phyloP scores from a whole-genome alignment of 2,329 filamentous ascomycete species.

The Penicillium sp. region DNA sequence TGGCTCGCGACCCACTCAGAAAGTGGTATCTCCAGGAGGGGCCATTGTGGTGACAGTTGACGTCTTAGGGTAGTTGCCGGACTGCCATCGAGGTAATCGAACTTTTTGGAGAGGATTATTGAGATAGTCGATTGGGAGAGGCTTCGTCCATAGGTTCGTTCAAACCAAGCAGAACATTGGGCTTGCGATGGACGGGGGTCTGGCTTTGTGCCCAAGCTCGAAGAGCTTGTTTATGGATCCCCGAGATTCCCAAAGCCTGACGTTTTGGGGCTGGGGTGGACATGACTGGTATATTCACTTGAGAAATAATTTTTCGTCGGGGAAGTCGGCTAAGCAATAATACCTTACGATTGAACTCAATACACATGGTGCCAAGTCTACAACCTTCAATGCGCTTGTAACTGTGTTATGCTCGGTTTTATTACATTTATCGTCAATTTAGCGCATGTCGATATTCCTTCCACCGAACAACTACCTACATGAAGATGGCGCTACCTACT shows the following conservation, averaged over 20 bases:
- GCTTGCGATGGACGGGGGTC: conserved; percentile 1
- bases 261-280: background rate
- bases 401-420: background rate
- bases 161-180: conserved; percentile 3
- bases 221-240: conserved; percentile 5
- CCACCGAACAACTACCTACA: background rate
- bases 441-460: background rate
- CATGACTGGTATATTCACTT: background rate
- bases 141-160: background rate
- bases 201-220: conserved; percentile 2
- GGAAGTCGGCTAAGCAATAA: background rate
- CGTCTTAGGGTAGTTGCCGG: background rate
- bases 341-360: background rate
- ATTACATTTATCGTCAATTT: background rate
- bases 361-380: background rate
- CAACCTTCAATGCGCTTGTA: background rate
- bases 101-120: background rate
- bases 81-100: background rate
- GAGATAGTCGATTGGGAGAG: conserved; percentile 6
- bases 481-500: background rate
- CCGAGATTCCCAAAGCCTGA: background rate
- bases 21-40: background rate
- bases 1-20: conserved; percentile 2
- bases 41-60: conserved; percentile 4
- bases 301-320: background rate